These are phyloP conservation scores for Metschnikowia baotianmanensis DNA, from an alignment of 805 yeast genomes.

Conservation along the genomic window DNA sequence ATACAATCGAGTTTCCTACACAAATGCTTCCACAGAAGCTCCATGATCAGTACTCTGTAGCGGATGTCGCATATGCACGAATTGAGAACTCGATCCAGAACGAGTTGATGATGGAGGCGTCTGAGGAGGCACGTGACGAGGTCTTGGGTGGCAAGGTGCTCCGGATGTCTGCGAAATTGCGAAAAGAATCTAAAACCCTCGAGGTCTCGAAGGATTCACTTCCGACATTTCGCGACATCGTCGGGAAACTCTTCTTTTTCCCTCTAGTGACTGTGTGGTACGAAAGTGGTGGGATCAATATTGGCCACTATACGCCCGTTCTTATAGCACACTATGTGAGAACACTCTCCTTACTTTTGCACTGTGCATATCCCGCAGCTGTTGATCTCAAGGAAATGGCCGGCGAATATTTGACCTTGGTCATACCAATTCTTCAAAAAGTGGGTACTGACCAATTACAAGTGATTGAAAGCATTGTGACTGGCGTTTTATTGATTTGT, in stretches of 20 bases:
- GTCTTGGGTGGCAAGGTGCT: conserved; percentile 41
- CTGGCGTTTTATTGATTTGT: conserved; percentile 34
- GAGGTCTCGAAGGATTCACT: conserved; percentile 21
- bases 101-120: conserved; percentile 30
- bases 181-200: conserved; percentile 11
- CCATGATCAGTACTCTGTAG: conserved; percentile 43
- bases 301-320: conserved; percentile 54
- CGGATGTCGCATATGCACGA: conserved; percentile 18
- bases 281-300: conserved; percentile 43
- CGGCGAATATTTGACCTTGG: conserved; percentile 46
- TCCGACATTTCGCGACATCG: conserved; percentile 35
- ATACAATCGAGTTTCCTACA: conserved; percentile 31
- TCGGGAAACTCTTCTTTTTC: conserved; percentile 47
- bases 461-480: conserved; percentile 37
- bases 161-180: conserved; percentile 40
- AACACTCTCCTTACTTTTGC: conserved; percentile 55
- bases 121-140: conserved; percentile 32
- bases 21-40: conserved; percentile 45
- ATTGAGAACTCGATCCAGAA: conserved; percentile 28
- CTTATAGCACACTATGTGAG: conserved; percentile 57
- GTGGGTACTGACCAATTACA: conserved; percentile 29
- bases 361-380: conserved; percentile 56
- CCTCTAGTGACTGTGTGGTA: conserved; percentile 56
- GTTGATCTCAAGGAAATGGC: conserved; percentile 55
- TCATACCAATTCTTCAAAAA: conserved; percentile 23